phyloP scores from a whole-genome alignment of 768 basidiomycete species.

The Tubosaeta brunneosetosa region DNA sequence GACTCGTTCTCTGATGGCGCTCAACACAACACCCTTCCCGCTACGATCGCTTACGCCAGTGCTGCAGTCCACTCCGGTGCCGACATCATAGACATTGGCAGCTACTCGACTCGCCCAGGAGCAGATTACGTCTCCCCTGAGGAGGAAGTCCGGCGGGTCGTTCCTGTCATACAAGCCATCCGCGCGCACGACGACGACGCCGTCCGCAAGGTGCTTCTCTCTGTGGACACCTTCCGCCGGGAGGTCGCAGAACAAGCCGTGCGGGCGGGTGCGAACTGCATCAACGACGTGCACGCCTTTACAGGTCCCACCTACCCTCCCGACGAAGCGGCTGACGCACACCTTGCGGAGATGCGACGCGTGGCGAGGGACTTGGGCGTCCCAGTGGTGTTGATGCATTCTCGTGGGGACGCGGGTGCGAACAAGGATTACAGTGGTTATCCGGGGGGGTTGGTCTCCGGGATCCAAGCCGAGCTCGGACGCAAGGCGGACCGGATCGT shows the following conservation, averaged over 20 bases:
- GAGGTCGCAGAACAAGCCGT: conserved; percentile 41
- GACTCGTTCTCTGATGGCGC: conserved; percentile 96
- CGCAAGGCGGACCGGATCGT: conserved; percentile 61
- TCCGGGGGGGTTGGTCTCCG: conserved; percentile 51
- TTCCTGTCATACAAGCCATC: conserved; percentile 63
- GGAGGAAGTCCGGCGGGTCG: conserved; percentile 71
- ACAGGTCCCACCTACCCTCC: conserved; percentile 54
- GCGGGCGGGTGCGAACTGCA: conserved; percentile 80
- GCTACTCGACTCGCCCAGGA: conserved; percentile 87
- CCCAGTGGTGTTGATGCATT: conserved; percentile 93
- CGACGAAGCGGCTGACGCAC: conserved; percentile 31
- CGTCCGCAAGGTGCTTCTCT: conserved; percentile 17
- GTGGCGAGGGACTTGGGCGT: conserved; percentile 60
- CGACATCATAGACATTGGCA: conserved; percentile 86
- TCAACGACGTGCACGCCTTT: conserved; percentile 90
- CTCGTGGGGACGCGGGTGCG: conserved; percentile 72
- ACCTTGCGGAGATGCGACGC: conserved; percentile 58
- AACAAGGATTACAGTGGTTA: conserved; percentile 64
- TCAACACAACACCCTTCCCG: conserved; percentile 43
- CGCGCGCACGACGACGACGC: conserved; percentile 30
- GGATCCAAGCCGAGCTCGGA: conserved; percentile 69
- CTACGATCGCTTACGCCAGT: conserved; percentile 51
- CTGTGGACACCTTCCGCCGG: conserved; percentile 27
- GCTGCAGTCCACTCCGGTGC: conserved; percentile 54
- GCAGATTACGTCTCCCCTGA: conserved; percentile 59